A percentile compares a stretch with the other conserved stretches of the same genome.
These are phyloP conservation scores for Monosporascus sp. DNA, from an alignment of 2,329 filamentous ascomycete species.

Conservation along the genomic window DNA sequence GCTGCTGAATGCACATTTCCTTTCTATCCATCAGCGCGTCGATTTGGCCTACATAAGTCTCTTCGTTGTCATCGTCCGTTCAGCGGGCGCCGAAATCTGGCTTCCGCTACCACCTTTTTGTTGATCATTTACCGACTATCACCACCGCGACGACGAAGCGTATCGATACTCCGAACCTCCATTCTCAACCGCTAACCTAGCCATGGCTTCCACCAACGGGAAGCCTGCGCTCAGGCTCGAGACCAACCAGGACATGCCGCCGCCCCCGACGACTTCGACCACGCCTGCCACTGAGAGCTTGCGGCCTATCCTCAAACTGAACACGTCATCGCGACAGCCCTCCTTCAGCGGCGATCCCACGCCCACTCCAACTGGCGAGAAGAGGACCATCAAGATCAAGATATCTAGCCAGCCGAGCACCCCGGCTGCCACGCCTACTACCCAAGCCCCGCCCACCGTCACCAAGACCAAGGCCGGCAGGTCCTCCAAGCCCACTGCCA, in stretches of 20 bases:
- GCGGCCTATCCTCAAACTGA: slow-evolving; percentile 28
- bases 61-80: too few relatives aligned
- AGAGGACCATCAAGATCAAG: slow-evolving; percentile 36
- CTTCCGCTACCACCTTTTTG: too few relatives aligned
- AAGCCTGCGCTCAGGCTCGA: slow-evolving; percentile 25
- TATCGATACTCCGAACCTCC: background rate
- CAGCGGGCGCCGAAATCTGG: too few relatives aligned
- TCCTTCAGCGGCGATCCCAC: slow-evolving; percentile 22
- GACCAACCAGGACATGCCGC: slow-evolving; percentile 24
- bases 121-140: background rate
- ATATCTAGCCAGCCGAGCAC: slow-evolving; percentile 26
- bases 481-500: slow-evolving; percentile 54
- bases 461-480: slow-evolving; percentile 56
- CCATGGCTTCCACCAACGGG: slow-evolving; percentile 22
- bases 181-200: background rate
- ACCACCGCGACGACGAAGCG: background rate
- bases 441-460: slow-evolving; percentile 17
- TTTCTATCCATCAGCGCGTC: too few relatives aligned
- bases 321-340: slow-evolving; percentile 21
- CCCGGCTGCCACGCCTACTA: slow-evolving; percentile 19
- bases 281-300: slow-evolving; percentile 20
- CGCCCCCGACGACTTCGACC: slow-evolving; percentile 15
- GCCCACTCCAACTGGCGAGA: slow-evolving; percentile 23
- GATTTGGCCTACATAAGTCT: too few relatives aligned
- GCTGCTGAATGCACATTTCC: too few relatives aligned